These are phyloP conservation scores for Drechslerella dactyloides DNA, from an alignment of 2,329 filamentous ascomycete species.

Conservation along the genomic window DNA sequence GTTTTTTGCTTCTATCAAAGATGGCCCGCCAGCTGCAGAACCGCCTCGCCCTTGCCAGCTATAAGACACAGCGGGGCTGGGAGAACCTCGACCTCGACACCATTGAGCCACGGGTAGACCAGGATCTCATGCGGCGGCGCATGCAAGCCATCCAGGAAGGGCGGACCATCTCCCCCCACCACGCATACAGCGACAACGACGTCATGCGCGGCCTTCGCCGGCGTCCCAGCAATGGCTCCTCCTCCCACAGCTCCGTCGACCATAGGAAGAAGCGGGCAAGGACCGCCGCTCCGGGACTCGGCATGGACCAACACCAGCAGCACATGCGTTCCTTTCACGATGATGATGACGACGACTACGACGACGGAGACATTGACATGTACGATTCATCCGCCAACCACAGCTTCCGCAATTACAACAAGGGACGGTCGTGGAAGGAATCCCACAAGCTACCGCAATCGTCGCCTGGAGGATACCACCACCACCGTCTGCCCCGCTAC, in stretches of 20 bases:
- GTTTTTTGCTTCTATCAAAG: constrained; percentile 62
- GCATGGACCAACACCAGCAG: constrained; percentile 35
- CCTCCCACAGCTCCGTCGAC: constrained; percentile 19
- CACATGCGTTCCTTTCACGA: constrained; percentile 40
- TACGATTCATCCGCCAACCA: constrained; percentile 34
- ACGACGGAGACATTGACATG: constrained; percentile 42
- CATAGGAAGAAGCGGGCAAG: constrained; percentile 53
- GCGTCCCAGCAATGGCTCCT: constrained; percentile 45
- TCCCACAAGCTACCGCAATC: constrained; percentile 53
- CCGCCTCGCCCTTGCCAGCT: constrained; percentile 90
- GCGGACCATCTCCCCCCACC: constrained; percentile 55
- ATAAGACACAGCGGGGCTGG: constrained; percentile 96
- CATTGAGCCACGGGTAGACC: constrained; percentile 82
- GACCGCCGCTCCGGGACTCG: constrained; percentile 47
- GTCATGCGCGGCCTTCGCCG: constrained; percentile 51
- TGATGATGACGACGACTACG: constrained; percentile 26
- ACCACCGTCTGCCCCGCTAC: constrained; percentile 19
- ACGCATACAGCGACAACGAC: constrained; percentile 22
- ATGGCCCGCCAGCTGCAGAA: constrained; percentile 93
- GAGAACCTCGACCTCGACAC: constrained; percentile 84
- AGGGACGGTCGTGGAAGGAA: constrained; percentile 51
- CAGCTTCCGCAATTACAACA: constrained; percentile 44
- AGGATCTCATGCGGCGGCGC: constrained; percentile 76
- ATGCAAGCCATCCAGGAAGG: constrained; percentile 56
- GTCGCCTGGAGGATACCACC: constrained; percentile 53